Percentiles rank a stretch among this genome's conserved stretches.
Conservation (phyloP, 2,329 filamentous ascomycete genomes). For the Elsinoe ampelina region DNA sequence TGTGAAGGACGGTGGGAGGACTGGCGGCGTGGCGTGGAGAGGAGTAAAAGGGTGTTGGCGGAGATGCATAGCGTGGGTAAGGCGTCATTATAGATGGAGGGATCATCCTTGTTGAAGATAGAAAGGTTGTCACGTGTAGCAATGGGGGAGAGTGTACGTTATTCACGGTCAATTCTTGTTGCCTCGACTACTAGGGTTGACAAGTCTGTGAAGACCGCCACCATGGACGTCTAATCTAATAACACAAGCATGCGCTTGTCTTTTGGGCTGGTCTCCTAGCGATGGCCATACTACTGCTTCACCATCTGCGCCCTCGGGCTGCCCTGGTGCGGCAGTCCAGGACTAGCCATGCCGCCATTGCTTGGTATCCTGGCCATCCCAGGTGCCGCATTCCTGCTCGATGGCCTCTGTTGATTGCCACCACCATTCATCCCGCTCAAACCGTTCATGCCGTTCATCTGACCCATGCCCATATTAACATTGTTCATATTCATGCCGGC, state of each 20-base stretch:
- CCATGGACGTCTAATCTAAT: not conserved
- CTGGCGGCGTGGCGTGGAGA: constrained; percentile 20
- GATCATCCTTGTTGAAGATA: not conserved
- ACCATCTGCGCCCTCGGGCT: constrained; percentile 13
- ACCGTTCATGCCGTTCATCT: constrained; percentile 7
- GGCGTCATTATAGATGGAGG: constrained; percentile 12
- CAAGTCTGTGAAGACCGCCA: not conserved
- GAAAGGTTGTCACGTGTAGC: not conserved
- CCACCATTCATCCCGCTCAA: not conserved
- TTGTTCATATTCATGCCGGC: constrained; percentile 11
- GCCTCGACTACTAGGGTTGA: not conserved
- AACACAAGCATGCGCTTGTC: not conserved
- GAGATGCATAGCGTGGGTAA: constrained; percentile 17
- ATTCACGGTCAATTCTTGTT: not conserved
- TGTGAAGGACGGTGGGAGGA: constrained; percentile 17
- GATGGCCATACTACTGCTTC: constrained; percentile 7
- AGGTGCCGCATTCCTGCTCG: constrained; percentile 9
- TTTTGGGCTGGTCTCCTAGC: not conserved
- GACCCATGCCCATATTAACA: constrained; percentile 1
- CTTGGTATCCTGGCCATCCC: constrained; percentile 11
- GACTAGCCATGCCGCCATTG: constrained; percentile 11
- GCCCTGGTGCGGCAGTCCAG: constrained; percentile 5
- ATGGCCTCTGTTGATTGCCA: constrained; percentile 6
- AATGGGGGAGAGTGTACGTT: not conserved
- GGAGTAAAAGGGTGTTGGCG: constrained; percentile 20